Base-by-base conservation (phyloP, 495 filamentous ascomycete species). In the Glarea lozoyensis region DNA sequence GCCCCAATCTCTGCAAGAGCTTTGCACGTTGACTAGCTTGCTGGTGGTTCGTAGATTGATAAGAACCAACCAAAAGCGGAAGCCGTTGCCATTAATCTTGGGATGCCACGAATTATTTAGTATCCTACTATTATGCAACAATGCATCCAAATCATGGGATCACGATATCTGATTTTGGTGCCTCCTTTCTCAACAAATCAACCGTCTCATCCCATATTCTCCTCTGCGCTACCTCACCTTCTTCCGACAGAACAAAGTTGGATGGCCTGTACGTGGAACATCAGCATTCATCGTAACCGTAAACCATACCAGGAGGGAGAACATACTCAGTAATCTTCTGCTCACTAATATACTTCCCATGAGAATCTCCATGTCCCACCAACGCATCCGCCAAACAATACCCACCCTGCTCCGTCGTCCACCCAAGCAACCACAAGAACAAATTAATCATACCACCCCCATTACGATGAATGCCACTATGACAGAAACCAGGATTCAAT, bases 381-480 rank as follows among this genome's bases (percentile, higher is more conserved):
- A 65, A 21, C 89, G 55, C 31, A 70, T 72, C 42, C 75, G 73
- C 43, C 94, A 60, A 12, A 80, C 62, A 17, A 66, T 60, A 51
- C 79, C 74, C 15, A n/a, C 88, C 78, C 48, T 80, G 83, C 32
- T 73, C 77, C 43, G 79, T 82, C 32, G 79, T 74, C 53, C 69
- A 72, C 35, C 75, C 69, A 29, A 29, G n/a, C 25, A 29, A 7
- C 25, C 25, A 7, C 25, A 29, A n/a, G n/a, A 29, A 29, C n/a
- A 29, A n/a, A n/a, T 29, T 29, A n/a, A n/a, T n/a, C 25, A 29
- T 29, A 29, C 7, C 25, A 7, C 25, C 7, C 7, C 7, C 25
- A 29, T 29, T 29, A 7, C 25, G 25, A 29, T 29, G 25, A 7
- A 29, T 7, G 7, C 25, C 25, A 29, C 25, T 29, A 29, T 29